Conservation (phyloP, 2,329 filamentous ascomycete genomes). For the Exserohilum turcica region DNA sequence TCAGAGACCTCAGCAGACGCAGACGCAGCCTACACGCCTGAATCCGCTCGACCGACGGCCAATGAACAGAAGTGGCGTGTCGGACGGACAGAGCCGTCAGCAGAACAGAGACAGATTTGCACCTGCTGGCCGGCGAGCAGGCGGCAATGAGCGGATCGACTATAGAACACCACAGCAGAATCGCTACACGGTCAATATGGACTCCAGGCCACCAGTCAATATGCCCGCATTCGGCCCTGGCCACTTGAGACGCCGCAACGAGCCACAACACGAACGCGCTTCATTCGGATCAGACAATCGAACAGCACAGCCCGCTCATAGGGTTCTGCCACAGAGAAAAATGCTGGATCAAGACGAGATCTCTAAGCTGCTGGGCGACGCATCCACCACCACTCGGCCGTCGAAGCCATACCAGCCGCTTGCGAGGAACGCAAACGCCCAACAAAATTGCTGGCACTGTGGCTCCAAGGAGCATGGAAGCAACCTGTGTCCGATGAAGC, state of each 20-base stretch:
- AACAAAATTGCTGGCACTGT: conserved; percentile 40
- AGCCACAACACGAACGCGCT: conserved; percentile 15
- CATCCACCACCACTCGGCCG: conserved; percentile 8
- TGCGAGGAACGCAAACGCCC: conserved; percentile 25
- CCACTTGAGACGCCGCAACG: conserved; percentile 36
- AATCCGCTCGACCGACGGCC: conserved; percentile 19
- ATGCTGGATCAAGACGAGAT: conserved; percentile 40
- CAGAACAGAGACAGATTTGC: conserved; percentile 26
- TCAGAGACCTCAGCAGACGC: conserved; percentile 12
- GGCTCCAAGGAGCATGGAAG: conserved; percentile 33
- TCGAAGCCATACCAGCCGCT: conserved; percentile 31
- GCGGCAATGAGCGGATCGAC: conserved; percentile 5
- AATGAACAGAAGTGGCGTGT: conserved; percentile 18
- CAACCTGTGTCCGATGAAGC: conserved; percentile 31
- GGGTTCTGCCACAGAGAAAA: conserved; percentile 19
- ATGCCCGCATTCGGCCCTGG: conserved; percentile 33
- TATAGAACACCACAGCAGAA: conserved; percentile 15
- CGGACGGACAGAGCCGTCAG: conserved; percentile 24
- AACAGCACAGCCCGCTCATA: conserved; percentile 2
- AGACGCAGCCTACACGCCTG: conserved; percentile 19
- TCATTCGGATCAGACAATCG: conserved; percentile 3
- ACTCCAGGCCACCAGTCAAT: conserved; percentile 33
- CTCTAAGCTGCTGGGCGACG: conserved; percentile 29
- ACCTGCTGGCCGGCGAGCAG: conserved; percentile 10
- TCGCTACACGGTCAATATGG: conserved; percentile 41